These are phyloP conservation scores for Strobilomyces dryophilus DNA, from an alignment of 768 basidiomycete species.

Conservation along the genomic window DNA sequence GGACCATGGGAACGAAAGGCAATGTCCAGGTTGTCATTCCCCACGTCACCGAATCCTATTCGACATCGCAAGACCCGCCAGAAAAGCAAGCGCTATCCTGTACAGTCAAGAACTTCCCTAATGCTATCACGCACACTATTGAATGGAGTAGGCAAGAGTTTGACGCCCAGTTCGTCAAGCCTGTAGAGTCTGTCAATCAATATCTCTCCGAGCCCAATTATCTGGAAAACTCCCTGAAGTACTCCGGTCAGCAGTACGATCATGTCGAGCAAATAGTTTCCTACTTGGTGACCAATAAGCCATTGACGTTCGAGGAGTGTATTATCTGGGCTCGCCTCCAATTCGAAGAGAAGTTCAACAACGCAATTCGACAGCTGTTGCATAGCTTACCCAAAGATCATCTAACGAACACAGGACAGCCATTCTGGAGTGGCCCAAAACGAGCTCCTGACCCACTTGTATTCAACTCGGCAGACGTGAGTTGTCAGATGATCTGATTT, in stretches of 20 bases:
- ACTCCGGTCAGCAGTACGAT: constrained; percentile 87
- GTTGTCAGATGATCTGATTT: constrained; percentile 25
- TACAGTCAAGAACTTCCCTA: constrained; percentile 98
- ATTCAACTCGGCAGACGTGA: constrained; percentile 84
- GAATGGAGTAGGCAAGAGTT: constrained; percentile 98
- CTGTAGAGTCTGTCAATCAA: constrained; percentile 88
- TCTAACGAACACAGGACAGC: constrained; percentile 85
- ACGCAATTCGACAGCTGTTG: constrained; percentile 87
- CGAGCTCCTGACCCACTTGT: constrained; percentile 87
- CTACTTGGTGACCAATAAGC: constrained; percentile 88
- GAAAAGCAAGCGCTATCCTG: constrained; percentile 97
- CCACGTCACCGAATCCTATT: constrained; percentile 92
- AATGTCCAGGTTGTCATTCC: constrained; percentile 96
- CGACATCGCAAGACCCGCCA: constrained; percentile 96
- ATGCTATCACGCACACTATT: constrained; percentile 96
- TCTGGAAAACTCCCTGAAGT: constrained; percentile 84
- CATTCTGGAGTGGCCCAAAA: constrained; percentile 99
- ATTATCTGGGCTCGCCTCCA: constrained; percentile 94
- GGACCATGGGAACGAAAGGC: constrained; percentile 97
- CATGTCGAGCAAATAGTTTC: constrained; percentile 86
- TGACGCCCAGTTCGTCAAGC: constrained; percentile 90
- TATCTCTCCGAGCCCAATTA: constrained; percentile 97
- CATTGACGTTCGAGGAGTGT: constrained; percentile 95
- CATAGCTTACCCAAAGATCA: constrained; percentile 95
- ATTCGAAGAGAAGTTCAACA: constrained; percentile 92